phyloP scores from a whole-genome alignment of 208 protist species.

The Trypanosoma brucei region DNA sequence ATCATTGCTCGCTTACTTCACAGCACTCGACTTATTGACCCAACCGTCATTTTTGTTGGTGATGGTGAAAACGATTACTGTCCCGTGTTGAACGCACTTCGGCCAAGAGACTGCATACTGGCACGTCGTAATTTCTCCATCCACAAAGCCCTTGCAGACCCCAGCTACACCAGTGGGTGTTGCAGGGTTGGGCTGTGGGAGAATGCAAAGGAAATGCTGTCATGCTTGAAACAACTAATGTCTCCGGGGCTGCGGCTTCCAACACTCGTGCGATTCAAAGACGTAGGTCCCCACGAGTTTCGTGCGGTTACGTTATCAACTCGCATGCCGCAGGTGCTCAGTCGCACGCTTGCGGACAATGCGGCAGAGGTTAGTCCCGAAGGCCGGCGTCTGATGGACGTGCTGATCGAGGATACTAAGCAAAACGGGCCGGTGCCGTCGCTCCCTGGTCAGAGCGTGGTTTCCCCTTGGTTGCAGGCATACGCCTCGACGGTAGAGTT shows the following conservation, averaged over 20 bases:
- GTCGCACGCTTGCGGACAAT: slow-evolving; percentile 50
- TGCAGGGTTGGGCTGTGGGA: slow-evolving; percentile 72
- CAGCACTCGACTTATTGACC: slow-evolving; percentile 73
- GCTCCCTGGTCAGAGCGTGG: slow-evolving; percentile 54
- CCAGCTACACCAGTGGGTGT: slow-evolving; percentile 42
- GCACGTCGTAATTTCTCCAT: slow-evolving; percentile 57
- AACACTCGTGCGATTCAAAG: slow-evolving; percentile 73
- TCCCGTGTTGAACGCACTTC: slow-evolving; percentile 69
- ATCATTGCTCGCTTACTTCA: slow-evolving; percentile 73
- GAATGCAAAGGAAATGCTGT: slow-evolving; percentile 55
- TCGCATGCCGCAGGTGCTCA: slow-evolving; percentile 55
- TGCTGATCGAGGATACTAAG: slow-evolving; percentile 31
- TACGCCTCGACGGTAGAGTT: slow-evolving; percentile 57
- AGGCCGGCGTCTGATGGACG: slow-evolving; percentile 22
- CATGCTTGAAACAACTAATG: slow-evolving; percentile 49
- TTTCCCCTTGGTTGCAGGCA: slow-evolving; percentile 71
- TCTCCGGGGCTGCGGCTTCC: slow-evolving; percentile 45
- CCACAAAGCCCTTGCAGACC: slow-evolving; percentile 39
- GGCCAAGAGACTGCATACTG: slow-evolving; percentile 79
- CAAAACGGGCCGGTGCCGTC: slow-evolving; percentile 49
- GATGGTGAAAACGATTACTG: slow-evolving; percentile 86
- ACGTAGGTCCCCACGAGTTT: slow-evolving; percentile 59
- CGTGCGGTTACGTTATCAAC: slow-evolving; percentile 52
- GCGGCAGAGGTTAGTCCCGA: slow-evolving; percentile 11
- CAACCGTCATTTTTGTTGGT: slow-evolving; percentile 83